Base-by-base conservation (phyloP, 768 basidiomycete genomes). In the Lentinus tigrinus region DNA sequence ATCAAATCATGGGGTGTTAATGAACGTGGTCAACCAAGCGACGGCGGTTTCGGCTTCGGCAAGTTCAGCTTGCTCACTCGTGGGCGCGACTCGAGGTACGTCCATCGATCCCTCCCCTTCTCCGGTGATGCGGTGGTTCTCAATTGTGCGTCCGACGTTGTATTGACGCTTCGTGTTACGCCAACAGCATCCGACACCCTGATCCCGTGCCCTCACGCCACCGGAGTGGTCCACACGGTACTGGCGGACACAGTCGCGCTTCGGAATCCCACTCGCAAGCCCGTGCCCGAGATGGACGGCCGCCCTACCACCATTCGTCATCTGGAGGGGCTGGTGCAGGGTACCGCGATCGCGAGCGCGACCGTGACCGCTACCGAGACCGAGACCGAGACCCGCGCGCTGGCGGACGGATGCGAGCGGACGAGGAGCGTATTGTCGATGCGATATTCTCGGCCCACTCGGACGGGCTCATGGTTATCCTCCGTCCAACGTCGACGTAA, bases 371-470 rank as follows among this genome's bases (percentile, higher is more conserved):
- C 23, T 57, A 48, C 43, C 26, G 47, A 10, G 53, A 50, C 9
- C 39, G 54, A 6, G 55, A 42, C 24, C 44, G 52, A 26, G 55
- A 53, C 43, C 48, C 40, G 21, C 37, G 69, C 63, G 17, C 42
- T 7, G 28, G 47, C 65, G 27, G 48, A 52, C 57, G 55, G 59
- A 21, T 57, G 61, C 67, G 64, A 40, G 64, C 56, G 31, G 74
- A 71, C 10, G 74, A 72, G 16, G 80, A 81, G 63, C 75, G 87
- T 52, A 63, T 76, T 31, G 88, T 92, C 13, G 91, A 92, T 65
- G 87, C 89, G 2, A 91, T 93, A 54, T 91, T 93, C 67, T 90
- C 89, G 34, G 90, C 88, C 4, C 91, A 92, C 68, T 92, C 91
- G 27, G 91, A 93, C 67, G 91, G 91, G 4, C 76, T 93, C 56